phyloP scores from a whole-genome alignment of 257 asterid genomes.

The Orobanche coerulescens region DNA sequence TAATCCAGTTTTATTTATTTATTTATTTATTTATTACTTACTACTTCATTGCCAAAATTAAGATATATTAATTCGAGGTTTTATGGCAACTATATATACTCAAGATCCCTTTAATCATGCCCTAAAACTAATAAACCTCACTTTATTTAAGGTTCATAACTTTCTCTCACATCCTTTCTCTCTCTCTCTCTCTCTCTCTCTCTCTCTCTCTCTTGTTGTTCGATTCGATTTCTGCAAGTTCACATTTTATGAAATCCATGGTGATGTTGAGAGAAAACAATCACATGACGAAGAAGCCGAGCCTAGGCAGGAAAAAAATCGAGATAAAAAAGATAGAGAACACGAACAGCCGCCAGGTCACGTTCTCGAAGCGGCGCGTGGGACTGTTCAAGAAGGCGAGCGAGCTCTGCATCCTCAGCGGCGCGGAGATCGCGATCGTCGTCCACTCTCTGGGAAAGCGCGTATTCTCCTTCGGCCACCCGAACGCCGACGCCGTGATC shows the following conservation, averaged over 20 bases:
- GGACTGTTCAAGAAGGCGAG: constrained; percentile 44
- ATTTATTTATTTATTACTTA: too few species aligned
- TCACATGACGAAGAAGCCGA: constrained; percentile 23
- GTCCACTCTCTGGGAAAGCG: constrained; percentile 34
- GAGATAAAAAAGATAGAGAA: constrained; percentile 38
- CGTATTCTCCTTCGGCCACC: constrained; percentile 33
- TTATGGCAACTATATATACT: neutral
- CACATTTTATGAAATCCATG: too few species aligned
- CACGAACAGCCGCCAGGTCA: constrained; percentile 31
- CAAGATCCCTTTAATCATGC: constrained; percentile 8
- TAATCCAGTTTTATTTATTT: too few species aligned
- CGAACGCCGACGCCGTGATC: constrained; percentile 23
- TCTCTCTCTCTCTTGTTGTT: too few species aligned
- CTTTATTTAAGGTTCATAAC: too few species aligned
- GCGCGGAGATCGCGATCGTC: constrained; percentile 31
- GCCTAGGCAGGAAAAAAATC: constrained; percentile 34
- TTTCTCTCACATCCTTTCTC: too few species aligned
- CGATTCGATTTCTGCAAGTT: too few species aligned
- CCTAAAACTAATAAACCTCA: constrained; percentile 3
- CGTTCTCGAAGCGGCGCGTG: constrained; percentile 40
- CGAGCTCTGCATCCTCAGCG: constrained; percentile 34
- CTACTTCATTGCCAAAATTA: too few species aligned
- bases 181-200: too few species aligned
- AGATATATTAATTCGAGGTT: too few species aligned
- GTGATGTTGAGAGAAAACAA: constrained; percentile 13